Evolutionary conservation across 1,139 yeast species (phyloP).

Genomic region (Yamadazyma triangularis): DNA sequence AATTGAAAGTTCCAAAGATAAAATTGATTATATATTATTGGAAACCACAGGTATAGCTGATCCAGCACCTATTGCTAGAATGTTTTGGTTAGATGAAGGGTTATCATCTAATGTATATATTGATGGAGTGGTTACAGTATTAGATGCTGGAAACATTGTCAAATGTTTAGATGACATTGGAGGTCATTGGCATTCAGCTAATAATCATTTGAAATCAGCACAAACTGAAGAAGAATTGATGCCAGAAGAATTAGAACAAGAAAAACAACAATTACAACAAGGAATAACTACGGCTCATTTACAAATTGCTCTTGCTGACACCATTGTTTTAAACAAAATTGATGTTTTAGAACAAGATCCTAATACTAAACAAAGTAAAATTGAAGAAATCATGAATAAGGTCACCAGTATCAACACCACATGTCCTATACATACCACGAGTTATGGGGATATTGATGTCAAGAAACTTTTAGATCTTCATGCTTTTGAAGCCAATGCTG

Average conservation of each 20-base stretch:
- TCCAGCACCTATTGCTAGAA: slow-evolving; percentile 92
- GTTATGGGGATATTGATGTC: slow-evolving; percentile 64
- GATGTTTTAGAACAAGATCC: slow-evolving; percentile 40
- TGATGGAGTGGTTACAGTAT: slow-evolving; percentile 91
- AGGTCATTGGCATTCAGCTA: slow-evolving; percentile 49
- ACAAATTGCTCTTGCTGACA: slow-evolving; percentile 89
- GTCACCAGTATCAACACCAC: slow-evolving; percentile 59
- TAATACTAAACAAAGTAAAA: slow-evolving; percentile 12
- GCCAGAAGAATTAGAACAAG: slow-evolving; percentile 32
- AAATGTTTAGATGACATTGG: slow-evolving; percentile 68
- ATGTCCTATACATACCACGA: slow-evolving; percentile 65
- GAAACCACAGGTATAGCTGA: slow-evolving; percentile 99
- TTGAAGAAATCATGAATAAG: slow-evolving; percentile 25
- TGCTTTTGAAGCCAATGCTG: slow-evolving; percentile 59
- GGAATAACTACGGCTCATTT: slow-evolving; percentile 80
- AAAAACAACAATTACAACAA: slow-evolving; percentile 26
- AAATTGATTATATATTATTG: slow-evolving; percentile 80
- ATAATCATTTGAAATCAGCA: slow-evolving; percentile 21
- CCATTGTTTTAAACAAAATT: slow-evolving; percentile 68
- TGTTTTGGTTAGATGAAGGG: slow-evolving; percentile 97
- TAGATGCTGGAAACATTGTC: slow-evolving; percentile 70
- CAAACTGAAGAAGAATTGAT: slow-evolving; percentile 21
- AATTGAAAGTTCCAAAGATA: slow-evolving; percentile 64
- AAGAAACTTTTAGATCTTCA: slow-evolving; percentile 67
- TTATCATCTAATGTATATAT: slow-evolving; percentile 77